Percentiles rank a stretch among this genome's conserved stretches.
phyloP scores from a whole-genome alignment of 106 monocot species.

The Dioscorea dumetorum region DNA sequence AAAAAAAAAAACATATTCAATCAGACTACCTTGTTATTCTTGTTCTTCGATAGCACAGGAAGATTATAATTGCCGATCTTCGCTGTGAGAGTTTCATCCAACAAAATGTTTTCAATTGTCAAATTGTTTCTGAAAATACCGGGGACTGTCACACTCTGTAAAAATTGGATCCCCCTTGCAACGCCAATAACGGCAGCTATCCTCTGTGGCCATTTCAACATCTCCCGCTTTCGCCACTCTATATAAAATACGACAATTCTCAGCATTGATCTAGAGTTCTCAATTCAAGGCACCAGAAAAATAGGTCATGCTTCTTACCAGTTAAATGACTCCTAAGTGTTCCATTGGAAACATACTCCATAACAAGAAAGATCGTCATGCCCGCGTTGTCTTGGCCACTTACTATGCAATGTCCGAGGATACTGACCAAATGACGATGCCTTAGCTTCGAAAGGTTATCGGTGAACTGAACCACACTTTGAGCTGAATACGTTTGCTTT shows the following conservation, averaged over 20 bases:
- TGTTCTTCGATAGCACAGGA: constrained; percentile 45
- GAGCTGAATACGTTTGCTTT: constrained; percentile 55
- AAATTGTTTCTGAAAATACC: constrained; percentile 71
- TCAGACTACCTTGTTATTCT: constrained; percentile 44
- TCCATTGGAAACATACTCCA: constrained; percentile 66
- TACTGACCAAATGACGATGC: constrained; percentile 79
- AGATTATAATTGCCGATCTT: constrained; percentile 90
- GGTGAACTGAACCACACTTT: constrained; percentile 50
- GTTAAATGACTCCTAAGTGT: constrained; percentile 83
- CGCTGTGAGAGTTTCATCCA: constrained; percentile 77
- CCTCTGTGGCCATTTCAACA: constrained; percentile 94
- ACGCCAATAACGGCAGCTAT: constrained; percentile 72
- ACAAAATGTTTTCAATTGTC: constrained; percentile 58
- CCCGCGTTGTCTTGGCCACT: constrained; percentile 21
- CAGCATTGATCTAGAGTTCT: neutral
- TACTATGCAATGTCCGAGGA: constrained; percentile 72
- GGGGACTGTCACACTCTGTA: constrained; percentile 68
- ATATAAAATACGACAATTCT: constrained; percentile 4
- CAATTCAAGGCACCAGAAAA: neutral
- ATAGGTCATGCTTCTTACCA: constrained; percentile 25
- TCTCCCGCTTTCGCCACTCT: constrained; percentile 86
- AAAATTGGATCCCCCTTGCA: constrained; percentile 79
- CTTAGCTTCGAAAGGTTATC: constrained; percentile 74
- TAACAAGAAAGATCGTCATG: constrained; percentile 40
- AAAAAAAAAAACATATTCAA: too few species aligned